Evolutionary conservation across 2,329 filamentous ascomycete species (phyloP).

Genomic region (Acrocalymma vagum): DNA sequence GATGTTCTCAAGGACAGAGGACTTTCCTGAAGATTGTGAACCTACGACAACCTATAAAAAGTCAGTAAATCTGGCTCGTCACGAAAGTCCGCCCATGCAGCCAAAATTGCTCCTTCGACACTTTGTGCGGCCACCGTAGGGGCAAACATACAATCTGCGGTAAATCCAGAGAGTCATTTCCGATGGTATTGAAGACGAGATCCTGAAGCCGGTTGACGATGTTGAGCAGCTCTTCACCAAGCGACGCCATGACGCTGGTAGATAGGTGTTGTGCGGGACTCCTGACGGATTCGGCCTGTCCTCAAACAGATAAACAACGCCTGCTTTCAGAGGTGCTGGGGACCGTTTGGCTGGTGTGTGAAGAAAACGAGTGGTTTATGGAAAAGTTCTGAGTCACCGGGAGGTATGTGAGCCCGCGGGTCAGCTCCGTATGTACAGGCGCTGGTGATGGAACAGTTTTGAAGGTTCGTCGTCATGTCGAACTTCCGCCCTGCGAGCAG

Average conservation of each 20-base stretch:
- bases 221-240: constrained; percentile 92
- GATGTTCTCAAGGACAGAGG: constrained; percentile 97
- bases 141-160: constrained; percentile 95
- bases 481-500: constrained; percentile 22
- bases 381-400: constrained; percentile 10
- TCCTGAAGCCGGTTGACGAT: constrained; percentile 99
- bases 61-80: constrained; percentile 18
- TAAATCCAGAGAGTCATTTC: constrained; percentile 95
- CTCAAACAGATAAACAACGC: constrained; percentile 36
- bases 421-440: constrained; percentile 23
- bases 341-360: constrained; percentile 12
- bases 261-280: constrained; percentile 25
- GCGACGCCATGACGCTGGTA: constrained; percentile 76
- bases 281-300: constrained; percentile 29
- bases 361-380: constrained; percentile 13
- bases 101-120: constrained; percentile 17
- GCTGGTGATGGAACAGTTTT: constrained; percentile 31
- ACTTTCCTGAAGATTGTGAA: constrained; percentile 98
- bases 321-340: constrained; percentile 9
- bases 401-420: constrained; percentile 6
- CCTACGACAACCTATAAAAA: constrained; percentile 90
- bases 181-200: constrained; percentile 99
- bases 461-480: constrained; percentile 35
- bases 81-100: constrained; percentile 7
- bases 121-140: constrained; percentile 20